Evolutionary conservation across 345 rosid species (phyloP), one percentile per base, ranked within the genome.

Genomic region (Durio zibethinus): DNA sequence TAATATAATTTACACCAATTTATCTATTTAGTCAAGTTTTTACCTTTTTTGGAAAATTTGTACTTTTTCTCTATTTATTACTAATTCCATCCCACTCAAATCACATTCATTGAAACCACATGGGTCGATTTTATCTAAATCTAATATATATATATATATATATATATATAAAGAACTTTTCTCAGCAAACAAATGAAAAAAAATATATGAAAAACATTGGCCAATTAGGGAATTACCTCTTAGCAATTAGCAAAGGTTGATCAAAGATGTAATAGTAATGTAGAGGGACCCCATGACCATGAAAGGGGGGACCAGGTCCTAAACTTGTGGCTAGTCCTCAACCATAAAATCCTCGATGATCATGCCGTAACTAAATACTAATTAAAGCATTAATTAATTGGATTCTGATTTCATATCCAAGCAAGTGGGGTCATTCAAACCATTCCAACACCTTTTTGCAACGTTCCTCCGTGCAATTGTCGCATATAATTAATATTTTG

Each of bases 291-390:
- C 31, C 62, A 57, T 23, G 6, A 2, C 70, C 35, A 35, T 7
- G 25, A n/a, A n/a, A n/a, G n/a, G n/a, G n/a, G n/a, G n/a, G 48
- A 10, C 48, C 69, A 21, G 1, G 66, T 16, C 67, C 42, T 33
- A 62, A 62, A 65, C 47, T 65, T 38, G 47, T n/a, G 50, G 50
- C 20, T 76, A 76, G n/a, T 68, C 83, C 61, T 61, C 81, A 61
- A 54, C 80, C 62, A 63, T 42, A 59, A 79, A 50, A 79, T 82
- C 75, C 67, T 79, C 62, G 59, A 56, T 4, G 70, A 76, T 79
- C 63, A 14, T 71, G 77, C 35, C 10, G 18, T 65, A 27, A 56
- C 84, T 31, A 72, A 68, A 57, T 54, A 47, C 73, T 14, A n/a
- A 42, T 69, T 45, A 40, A 71, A 66, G 67, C 70, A 36, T 5